These are phyloP conservation scores for Metschnikowia dekortorum DNA, from an alignment of 805 yeast genomes.

Conservation along the genomic window DNA sequence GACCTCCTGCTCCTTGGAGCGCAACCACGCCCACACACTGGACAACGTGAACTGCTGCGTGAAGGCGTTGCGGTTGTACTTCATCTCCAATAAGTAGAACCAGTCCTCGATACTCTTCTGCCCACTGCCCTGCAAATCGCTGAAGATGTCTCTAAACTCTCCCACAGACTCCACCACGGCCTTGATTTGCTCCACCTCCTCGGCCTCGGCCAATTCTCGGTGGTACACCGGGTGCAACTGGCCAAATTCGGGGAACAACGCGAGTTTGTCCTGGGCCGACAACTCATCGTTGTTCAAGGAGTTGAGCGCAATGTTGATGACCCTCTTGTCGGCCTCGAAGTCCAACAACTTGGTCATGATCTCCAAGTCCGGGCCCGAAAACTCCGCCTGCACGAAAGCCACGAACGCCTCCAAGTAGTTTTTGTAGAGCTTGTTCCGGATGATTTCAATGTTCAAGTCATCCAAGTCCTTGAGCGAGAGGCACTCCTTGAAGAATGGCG, in stretches of 20 bases:
- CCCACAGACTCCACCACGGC: slow-evolving; percentile 57
- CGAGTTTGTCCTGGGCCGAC: slow-evolving; percentile 62
- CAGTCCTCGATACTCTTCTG: slow-evolving; percentile 84
- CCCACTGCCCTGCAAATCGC: slow-evolving; percentile 30
- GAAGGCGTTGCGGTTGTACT: slow-evolving; percentile 84
- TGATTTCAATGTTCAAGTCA: slow-evolving; percentile 91
- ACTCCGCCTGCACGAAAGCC: slow-evolving; percentile 53
- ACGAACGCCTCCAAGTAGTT: slow-evolving; percentile 89
- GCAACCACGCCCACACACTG: slow-evolving; percentile 94
- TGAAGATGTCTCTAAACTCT: slow-evolving; percentile 59
- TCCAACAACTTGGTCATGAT: slow-evolving; percentile 72
- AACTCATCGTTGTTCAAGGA: slow-evolving; percentile 77
- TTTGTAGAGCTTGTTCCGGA: slow-evolving; percentile 85
- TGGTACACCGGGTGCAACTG: slow-evolving; percentile 69
- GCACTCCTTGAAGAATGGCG: slow-evolving; percentile 92
- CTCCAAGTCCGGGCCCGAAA: slow-evolving; percentile 74
- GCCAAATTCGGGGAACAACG: slow-evolving; percentile 80
- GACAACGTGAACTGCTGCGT: slow-evolving; percentile 93
- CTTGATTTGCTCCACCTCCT: slow-evolving; percentile 82
- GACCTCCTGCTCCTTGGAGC: slow-evolving; percentile 93
- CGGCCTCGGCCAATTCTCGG: slow-evolving; percentile 64
- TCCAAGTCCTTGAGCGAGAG: slow-evolving; percentile 84
- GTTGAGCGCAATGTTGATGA: slow-evolving; percentile 86
- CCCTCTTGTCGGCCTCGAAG: slow-evolving; percentile 94
- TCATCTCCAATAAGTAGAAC: slow-evolving; percentile 90